Conservation (phyloP, 192 early-diverging fungal genomes). For the Coemansia sp. region DNA sequence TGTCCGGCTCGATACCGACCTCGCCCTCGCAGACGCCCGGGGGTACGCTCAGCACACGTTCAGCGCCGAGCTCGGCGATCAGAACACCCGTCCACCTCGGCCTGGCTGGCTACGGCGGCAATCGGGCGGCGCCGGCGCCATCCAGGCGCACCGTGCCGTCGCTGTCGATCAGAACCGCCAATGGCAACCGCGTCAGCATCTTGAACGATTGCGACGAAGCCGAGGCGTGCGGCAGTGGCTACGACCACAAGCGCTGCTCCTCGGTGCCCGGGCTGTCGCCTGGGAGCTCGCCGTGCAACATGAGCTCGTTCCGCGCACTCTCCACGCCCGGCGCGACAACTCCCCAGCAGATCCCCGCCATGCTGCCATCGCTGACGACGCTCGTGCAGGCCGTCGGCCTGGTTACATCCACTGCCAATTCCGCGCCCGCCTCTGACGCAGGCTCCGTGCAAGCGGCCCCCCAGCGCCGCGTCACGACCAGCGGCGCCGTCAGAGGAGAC, state of each 20-base stretch:
- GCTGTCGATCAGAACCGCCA: constrained; percentile 41
- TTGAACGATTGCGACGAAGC: constrained; percentile 34
- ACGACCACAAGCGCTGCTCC: constrained; percentile 31
- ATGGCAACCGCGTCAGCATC: constrained; percentile 45
- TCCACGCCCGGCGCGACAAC: constrained; percentile 27
- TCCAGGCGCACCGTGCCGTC: constrained; percentile 25
- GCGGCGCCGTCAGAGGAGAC: too few relatives aligned
- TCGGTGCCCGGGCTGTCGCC: constrained; percentile 33
- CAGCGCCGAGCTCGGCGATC: constrained; percentile 20
- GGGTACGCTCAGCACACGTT: constrained; percentile 5
- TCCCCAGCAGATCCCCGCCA: constrained; percentile 13
- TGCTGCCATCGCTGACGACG: constrained; percentile 36
- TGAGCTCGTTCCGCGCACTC: constrained; percentile 19
- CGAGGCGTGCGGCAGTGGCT: background rate
- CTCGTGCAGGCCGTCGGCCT: constrained; percentile 31
- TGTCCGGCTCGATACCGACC: constrained; percentile 27
- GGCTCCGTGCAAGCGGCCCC: too few relatives aligned
- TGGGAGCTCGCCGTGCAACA: constrained; percentile 10
- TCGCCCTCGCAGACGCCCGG: constrained; percentile 10
- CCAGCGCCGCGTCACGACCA: too few relatives aligned
- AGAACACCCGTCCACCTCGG: constrained; percentile 27
- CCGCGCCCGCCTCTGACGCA: too few relatives aligned
- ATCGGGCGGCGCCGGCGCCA: constrained; percentile 6
- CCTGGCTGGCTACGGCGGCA: constrained; percentile 5
- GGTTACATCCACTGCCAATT: constrained; percentile 14